Conservation (phyloP, 768 basidiomycete species). For the Phaffia australis region DNA sequence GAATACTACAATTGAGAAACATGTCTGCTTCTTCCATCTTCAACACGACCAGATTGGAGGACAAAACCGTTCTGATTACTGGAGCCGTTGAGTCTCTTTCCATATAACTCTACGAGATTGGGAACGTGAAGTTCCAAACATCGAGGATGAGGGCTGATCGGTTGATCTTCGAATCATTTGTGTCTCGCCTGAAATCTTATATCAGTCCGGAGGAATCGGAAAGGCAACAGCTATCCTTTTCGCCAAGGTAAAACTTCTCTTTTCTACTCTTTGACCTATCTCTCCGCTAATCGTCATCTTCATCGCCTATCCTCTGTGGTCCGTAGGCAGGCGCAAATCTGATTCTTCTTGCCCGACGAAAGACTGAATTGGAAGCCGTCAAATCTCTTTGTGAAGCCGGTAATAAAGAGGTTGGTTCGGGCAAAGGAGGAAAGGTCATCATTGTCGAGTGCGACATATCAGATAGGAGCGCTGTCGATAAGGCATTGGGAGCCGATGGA, state of each 20-base stretch:
- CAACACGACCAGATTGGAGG: conserved; percentile 19
- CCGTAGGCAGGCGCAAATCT: conserved; percentile 23
- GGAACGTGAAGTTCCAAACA: conserved; percentile 1
- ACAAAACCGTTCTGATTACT: conserved; percentile 25
- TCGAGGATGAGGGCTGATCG: not conserved
- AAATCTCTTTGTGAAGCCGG: not conserved
- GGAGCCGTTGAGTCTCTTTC: conserved; percentile 12
- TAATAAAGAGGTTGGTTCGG: conserved; percentile 2
- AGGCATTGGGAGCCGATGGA: not conserved
- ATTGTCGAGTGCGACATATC: conserved; percentile 15
- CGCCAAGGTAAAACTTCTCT: conserved; percentile 12
- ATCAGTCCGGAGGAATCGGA: conserved; percentile 10
- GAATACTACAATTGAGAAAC: conserved; percentile 1
- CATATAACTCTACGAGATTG: not conserved
- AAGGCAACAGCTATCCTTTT: conserved; percentile 23
- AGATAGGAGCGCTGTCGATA: conserved; percentile 7
- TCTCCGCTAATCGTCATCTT: not conserved
- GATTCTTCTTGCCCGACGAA: conserved; percentile 19
- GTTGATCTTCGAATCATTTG: no score
- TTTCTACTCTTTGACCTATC: not conserved
- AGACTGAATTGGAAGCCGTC: conserved; percentile 15
- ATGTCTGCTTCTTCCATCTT: conserved; percentile 4
- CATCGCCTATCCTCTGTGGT: not conserved
- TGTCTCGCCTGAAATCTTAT: not conserved
- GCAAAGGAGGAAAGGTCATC: conserved; percentile 13